Conservation (phyloP, 2,329 filamentous ascomycete genomes). For the Botrytis fabae region DNA sequence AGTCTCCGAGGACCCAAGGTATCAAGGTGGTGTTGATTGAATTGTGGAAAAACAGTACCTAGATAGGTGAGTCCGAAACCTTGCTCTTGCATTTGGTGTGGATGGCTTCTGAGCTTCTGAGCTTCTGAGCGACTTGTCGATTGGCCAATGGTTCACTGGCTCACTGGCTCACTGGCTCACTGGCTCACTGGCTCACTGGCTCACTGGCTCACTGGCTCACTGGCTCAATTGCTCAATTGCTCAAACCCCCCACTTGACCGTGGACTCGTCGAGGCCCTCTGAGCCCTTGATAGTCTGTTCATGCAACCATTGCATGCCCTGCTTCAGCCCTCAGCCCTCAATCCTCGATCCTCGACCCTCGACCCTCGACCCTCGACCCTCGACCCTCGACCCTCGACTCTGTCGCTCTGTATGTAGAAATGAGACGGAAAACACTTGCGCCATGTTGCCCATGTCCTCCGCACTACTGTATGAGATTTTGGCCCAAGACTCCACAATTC, state of each 20-base stretch:
- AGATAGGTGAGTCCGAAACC: background rate
- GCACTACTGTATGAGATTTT: background rate
- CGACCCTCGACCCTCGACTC: no score
- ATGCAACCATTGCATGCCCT: background rate
- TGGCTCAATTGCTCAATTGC: background rate
- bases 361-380: no score
- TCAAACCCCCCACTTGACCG: background rate
- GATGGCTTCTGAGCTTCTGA: background rate
- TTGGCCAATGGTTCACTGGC: background rate
- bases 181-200: background rate
- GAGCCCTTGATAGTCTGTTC: background rate
- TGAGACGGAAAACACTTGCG: background rate
- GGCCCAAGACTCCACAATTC: conserved; percentile 1
- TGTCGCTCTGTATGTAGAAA: background rate
- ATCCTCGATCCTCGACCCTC: no score
- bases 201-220: background rate
- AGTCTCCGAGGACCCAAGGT: background rate
- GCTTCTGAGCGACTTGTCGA: background rate
- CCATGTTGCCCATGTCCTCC: background rate
- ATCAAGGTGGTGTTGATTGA: background rate
- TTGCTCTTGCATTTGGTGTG: conserved; percentile 6
- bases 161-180: background rate
- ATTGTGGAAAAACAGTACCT: background rate
- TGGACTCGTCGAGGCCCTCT: background rate
- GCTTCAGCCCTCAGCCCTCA: background rate